Conservation (phyloP, 2,329 filamentous ascomycete genomes). For the Chaetomium strumarium region DNA sequence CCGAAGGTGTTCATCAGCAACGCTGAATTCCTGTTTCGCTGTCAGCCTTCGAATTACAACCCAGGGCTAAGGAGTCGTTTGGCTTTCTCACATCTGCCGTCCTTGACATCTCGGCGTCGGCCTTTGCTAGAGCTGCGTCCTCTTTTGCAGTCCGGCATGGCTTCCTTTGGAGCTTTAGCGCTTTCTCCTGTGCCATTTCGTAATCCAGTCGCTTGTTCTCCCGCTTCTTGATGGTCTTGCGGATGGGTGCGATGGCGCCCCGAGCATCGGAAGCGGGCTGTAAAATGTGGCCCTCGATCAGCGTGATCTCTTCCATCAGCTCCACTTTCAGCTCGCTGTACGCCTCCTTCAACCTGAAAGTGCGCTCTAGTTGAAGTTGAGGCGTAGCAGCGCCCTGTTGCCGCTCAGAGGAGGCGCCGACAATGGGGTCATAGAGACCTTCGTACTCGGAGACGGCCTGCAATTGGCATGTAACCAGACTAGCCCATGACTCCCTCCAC, state of each 20-base stretch:
- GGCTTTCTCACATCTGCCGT: conserved; percentile 50
- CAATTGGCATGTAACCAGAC: conserved; percentile 63
- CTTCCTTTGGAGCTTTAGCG: conserved; percentile 65
- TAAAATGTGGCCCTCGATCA: conserved; percentile 66
- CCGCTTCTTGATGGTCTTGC: conserved; percentile 78
- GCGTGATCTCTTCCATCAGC: conserved; percentile 61
- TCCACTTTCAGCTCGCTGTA: conserved; percentile 68
- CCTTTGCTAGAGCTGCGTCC: conserved; percentile 62
- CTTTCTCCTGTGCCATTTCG: conserved; percentile 68
- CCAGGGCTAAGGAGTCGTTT: no score
- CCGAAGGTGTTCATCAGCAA: conserved; percentile 68
- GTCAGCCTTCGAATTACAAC: conserved; percentile 8
- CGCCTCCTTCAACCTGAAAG: conserved; percentile 56
- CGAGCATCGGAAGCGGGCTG: conserved; percentile 64
- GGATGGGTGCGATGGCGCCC: conserved; percentile 62
- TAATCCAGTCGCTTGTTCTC: conserved; percentile 79
- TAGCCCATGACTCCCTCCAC: conserved; percentile 75
- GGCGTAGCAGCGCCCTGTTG: conserved; percentile 57
- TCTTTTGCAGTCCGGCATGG: conserved; percentile 65
- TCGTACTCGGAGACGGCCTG: conserved; percentile 63
- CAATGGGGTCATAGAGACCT: conserved; percentile 69
- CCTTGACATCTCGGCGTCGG: conserved; percentile 62
- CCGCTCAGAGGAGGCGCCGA: conserved; percentile 55
- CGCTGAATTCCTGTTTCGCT: conserved; percentile 57
- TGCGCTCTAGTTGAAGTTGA: conserved; percentile 55